These are phyloP conservation scores for Pseudopithomyces chartarum DNA, from an alignment of 2,329 filamentous ascomycete genomes.

Conservation along the genomic window DNA sequence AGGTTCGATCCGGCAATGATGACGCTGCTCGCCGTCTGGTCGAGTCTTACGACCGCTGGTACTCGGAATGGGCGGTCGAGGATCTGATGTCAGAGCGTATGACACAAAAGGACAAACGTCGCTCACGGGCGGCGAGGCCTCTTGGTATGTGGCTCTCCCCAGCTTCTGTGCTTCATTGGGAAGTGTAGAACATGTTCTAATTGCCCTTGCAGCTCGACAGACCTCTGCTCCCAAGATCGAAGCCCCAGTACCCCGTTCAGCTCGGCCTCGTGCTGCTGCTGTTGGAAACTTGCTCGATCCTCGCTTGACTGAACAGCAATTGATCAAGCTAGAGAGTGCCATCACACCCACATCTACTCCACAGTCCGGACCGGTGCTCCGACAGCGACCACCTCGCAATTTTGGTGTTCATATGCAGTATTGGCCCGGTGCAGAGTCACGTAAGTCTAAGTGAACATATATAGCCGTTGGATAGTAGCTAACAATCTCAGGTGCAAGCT, in stretches of 20 bases:
- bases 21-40: slow-evolving; percentile 66
- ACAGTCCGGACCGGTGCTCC: slow-evolving; percentile 33
- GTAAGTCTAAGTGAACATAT: neutral
- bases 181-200: slow-evolving; percentile 21
- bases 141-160: slow-evolving; percentile 30
- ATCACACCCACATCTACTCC: slow-evolving; percentile 34
- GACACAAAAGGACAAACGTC: slow-evolving; percentile 74
- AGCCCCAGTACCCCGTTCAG: slow-evolving; percentile 29
- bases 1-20: slow-evolving; percentile 72
- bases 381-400: slow-evolving; percentile 24
- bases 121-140: slow-evolving; percentile 47
- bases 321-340: slow-evolving; percentile 42
- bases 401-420: slow-evolving; percentile 45
- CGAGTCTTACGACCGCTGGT: slow-evolving; percentile 78
- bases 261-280: slow-evolving; percentile 26
- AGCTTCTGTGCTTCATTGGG: neutral
- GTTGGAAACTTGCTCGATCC: slow-evolving; percentile 40
- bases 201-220: slow-evolving; percentile 27
- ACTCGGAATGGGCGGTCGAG: slow-evolving; percentile 71
- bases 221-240: slow-evolving; percentile 28
- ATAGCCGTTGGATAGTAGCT: neutral
- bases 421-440: slow-evolving; percentile 29
- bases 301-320: slow-evolving; percentile 40
- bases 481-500: slow-evolving; percentile 39
- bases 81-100: slow-evolving; percentile 77